A percentile compares a stretch with the other conserved stretches of the same genome.
phyloP scores from a whole-genome alignment of 257 asterid genomes.

The Mitragyna speciosa region DNA sequence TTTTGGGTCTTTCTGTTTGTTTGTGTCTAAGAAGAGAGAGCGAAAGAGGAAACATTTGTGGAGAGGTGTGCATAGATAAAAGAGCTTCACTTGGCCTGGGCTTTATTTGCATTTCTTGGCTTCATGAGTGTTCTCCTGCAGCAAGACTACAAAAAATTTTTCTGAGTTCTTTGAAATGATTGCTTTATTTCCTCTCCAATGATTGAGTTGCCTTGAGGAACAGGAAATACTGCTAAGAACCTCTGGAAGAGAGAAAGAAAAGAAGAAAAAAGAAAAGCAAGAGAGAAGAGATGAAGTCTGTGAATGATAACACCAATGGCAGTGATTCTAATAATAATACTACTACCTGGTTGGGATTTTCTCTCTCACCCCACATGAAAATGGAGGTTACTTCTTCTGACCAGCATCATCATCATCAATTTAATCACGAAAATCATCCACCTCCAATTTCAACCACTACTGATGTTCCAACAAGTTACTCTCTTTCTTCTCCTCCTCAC shows the following conservation, averaged over 20 bases:
- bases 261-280: conserved; percentile 7
- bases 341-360: conserved; percentile 71
- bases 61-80: conserved; percentile 19
- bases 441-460: conserved; percentile 21
- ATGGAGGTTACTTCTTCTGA: conserved; percentile 51
- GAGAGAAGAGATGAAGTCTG: conserved; percentile 37
- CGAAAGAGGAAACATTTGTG: neutral
- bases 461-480: conserved; percentile 37
- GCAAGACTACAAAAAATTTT: conserved; percentile 23
- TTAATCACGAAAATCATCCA: conserved; percentile 22
- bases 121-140: conserved; percentile 26
- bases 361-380: conserved; percentile 77
- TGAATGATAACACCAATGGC: conserved; percentile 37
- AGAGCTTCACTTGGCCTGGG: neutral
- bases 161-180: conserved; percentile 45
- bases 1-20: neutral
- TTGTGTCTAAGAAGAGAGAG: conserved; percentile 9
- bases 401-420: conserved; percentile 22
- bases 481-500: conserved; percentile 32
- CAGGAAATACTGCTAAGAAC: conserved; percentile 18
- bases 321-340: conserved; percentile 16
- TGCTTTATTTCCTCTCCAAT: conserved; percentile 47
- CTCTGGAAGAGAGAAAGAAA: conserved; percentile 3
- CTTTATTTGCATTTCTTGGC: conserved; percentile 18
- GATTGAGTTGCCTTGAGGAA: conserved; percentile 51